These are phyloP conservation scores for Arthrocladium fulminans DNA, from an alignment of 2,329 filamentous ascomycete genomes.

Conservation along the genomic window DNA sequence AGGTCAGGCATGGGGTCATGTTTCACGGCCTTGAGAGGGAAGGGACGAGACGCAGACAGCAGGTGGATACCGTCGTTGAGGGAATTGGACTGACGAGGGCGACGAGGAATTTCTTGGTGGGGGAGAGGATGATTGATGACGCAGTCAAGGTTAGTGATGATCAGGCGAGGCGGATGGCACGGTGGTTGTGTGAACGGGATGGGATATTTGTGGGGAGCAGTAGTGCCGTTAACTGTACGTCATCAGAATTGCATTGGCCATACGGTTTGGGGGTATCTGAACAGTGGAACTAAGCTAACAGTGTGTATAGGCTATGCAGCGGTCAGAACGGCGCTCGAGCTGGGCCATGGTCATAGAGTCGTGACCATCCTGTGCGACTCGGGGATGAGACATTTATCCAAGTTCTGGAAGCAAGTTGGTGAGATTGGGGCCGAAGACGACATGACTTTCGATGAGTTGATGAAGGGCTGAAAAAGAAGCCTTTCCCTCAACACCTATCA, in stretches of 20 bases:
- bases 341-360: constrained; percentile 41
- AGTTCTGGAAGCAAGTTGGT: constrained; percentile 41
- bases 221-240: constrained; percentile 84
- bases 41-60: constrained; percentile 76
- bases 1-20: constrained; percentile 89
- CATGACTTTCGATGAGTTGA: constrained; percentile 39
- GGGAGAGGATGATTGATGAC: constrained; percentile 77
- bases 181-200: constrained; percentile 91
- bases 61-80: constrained; percentile 94
- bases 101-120: constrained; percentile 87
- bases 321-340: constrained; percentile 36
- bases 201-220: constrained; percentile 91
- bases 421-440: constrained; percentile 37
- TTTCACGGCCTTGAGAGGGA: constrained; percentile 82
- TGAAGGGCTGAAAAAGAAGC: constrained; percentile 34
- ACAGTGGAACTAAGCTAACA: constrained; percentile 10
- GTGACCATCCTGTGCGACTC: constrained; percentile 44
- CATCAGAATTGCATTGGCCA: constrained; percentile 13
- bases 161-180: constrained; percentile 87
- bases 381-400: constrained; percentile 44
- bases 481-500: too few relatives aligned
- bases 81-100: constrained; percentile 91
- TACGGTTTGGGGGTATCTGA: constrained; percentile 9
- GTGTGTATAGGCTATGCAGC: constrained; percentile 37
- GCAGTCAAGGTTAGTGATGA: constrained; percentile 79